Conservation (phyloP, 2,329 filamentous ascomycete species). For the Hypocrella siamensis region DNA sequence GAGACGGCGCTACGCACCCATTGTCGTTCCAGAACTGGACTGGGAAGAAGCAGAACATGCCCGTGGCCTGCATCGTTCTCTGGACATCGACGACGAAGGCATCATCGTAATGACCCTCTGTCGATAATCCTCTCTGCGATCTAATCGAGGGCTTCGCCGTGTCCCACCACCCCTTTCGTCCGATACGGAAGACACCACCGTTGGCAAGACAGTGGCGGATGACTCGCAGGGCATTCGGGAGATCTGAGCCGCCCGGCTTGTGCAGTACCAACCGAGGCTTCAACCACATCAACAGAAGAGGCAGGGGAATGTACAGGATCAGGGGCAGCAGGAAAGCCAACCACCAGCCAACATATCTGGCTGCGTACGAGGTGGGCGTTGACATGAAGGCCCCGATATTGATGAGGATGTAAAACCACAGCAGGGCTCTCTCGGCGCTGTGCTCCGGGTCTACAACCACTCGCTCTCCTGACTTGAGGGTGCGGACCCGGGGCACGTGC, state of each 20-base stretch:
- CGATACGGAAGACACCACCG: slow-evolving; percentile 32
- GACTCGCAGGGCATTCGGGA: slow-evolving; percentile 42
- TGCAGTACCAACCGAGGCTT: slow-evolving; percentile 39
- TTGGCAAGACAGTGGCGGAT: slow-evolving; percentile 36
- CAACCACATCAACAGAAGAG: slow-evolving; percentile 38
- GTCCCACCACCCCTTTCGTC: slow-evolving; percentile 41
- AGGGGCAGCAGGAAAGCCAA: slow-evolving; percentile 27
- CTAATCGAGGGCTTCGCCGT: slow-evolving; percentile 39
- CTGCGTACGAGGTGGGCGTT: slow-evolving; percentile 34
- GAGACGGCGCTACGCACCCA: slow-evolving; percentile 8
- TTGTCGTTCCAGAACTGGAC: slow-evolving; percentile 24
- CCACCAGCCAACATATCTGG: slow-evolving; percentile 35
- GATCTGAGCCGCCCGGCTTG: slow-evolving; percentile 50
- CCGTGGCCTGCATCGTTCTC: slow-evolving; percentile 28
- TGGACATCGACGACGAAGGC: slow-evolving; percentile 51
- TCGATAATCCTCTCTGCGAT: slow-evolving; percentile 20
- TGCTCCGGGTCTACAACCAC: slow-evolving; percentile 54
- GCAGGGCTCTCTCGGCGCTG: slow-evolving; percentile 49
- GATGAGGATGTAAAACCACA: slow-evolving; percentile 44
- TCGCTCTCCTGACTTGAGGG: slow-evolving; percentile 38
- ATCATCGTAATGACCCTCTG: slow-evolving; percentile 44
- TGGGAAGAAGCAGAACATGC: slow-evolving; percentile 25
- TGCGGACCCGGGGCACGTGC: slow-evolving; percentile 22
- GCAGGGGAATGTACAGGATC: slow-evolving; percentile 42
- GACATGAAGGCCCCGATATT: slow-evolving; percentile 37